phyloP scores from a whole-genome alignment of 2,329 filamentous ascomycete species.

The Arthroderma uncinatum region DNA sequence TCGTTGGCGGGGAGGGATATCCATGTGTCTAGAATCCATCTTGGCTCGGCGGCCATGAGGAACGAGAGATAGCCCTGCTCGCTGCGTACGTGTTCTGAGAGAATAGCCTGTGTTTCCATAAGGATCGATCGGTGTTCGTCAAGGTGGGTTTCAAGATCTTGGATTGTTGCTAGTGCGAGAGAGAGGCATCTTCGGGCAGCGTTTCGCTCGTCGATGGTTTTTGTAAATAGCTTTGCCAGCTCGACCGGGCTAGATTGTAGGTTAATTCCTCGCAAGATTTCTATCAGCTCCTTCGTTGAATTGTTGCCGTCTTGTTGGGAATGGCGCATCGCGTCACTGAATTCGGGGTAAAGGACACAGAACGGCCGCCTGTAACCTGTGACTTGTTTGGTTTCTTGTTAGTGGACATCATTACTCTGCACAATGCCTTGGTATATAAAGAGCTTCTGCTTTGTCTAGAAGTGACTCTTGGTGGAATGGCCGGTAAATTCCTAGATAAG shows the following conservation, averaged over 20 bases:
- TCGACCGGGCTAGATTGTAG: neutral
- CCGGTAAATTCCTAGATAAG: no score
- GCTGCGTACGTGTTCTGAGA: neutral
- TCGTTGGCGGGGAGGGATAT: neutral
- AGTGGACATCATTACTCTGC: slow-evolving; percentile 4
- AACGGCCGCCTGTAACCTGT: no score
- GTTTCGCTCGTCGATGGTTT: neutral
- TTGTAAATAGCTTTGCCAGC: neutral
- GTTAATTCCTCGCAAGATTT: neutral
- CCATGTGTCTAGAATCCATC: slow-evolving; percentile 2
- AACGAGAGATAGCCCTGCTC: neutral
- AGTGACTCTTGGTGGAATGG: neutral
- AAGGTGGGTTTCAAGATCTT: slow-evolving; percentile 7
- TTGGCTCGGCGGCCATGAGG: neutral
- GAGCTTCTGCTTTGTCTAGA: neutral
- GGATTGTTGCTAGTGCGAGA: slow-evolving; percentile 9
- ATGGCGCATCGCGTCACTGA: no score
- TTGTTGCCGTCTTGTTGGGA: no score
- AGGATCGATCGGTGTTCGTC: slow-evolving; percentile 14
- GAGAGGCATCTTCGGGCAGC: slow-evolving; percentile 7
- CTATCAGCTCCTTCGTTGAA: neutral
- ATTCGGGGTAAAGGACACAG: no score
- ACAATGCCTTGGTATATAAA: neutral
- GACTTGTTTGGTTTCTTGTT: slow-evolving; percentile 3
- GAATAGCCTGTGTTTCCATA: slow-evolving; percentile 9